Base-by-base conservation (phyloP, 108 stramenopile genomes). In the Nannochloropsis oceanica region DNA sequence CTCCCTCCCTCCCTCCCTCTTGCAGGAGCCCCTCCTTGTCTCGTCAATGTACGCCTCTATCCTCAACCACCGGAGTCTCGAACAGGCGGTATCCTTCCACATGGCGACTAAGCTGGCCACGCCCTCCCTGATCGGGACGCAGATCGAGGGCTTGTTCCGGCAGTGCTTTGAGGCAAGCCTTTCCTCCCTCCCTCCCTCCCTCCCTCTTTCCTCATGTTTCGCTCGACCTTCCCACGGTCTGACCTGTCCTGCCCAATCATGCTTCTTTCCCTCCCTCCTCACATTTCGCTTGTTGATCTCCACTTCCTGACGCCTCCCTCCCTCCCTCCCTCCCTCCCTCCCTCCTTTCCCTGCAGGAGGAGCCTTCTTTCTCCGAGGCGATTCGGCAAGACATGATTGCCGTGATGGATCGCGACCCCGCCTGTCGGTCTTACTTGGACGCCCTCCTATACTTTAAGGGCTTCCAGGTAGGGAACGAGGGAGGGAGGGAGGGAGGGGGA, bases 401-500 rank as follows among this genome's bases (percentile, higher is more conserved):
- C 44, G 84, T 83, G 26, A 80, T 81, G 81, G 87, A 87, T 79
- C 84, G 88, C 9, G 88, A 89, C 42, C 88, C 88, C 11, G 88
- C 88, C 24, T 85, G 84, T 44, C 27, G 85, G 25, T 84, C 88
- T 25, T 86, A 86, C 50, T 84, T 84, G 44, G 88, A 89, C 46
- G 87, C 82, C 11, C 88, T 89, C 43, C 84, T 95, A 43, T 94
- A 94, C 85, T 95, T 95, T 86, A 95, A 95, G 85, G 96, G 96
- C 44, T 95, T 96, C 89, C 94, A 87, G 83, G 44, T 84, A n/a
- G n/a, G n/a, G n/a, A n/a, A n/a, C n/a, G n/a, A n/a, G n/a, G n/a
- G n/a, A n/a, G n/a, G n/a, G n/a, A n/a, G n/a, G 46, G 25, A 20
- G 25, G 20, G 26, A 13, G 27, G 13, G 20, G 18, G 27, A n/a